Evolutionary conservation across 2,329 filamentous ascomycete species (phyloP).

Genomic region (Epicoccum sorghinum): DNA sequence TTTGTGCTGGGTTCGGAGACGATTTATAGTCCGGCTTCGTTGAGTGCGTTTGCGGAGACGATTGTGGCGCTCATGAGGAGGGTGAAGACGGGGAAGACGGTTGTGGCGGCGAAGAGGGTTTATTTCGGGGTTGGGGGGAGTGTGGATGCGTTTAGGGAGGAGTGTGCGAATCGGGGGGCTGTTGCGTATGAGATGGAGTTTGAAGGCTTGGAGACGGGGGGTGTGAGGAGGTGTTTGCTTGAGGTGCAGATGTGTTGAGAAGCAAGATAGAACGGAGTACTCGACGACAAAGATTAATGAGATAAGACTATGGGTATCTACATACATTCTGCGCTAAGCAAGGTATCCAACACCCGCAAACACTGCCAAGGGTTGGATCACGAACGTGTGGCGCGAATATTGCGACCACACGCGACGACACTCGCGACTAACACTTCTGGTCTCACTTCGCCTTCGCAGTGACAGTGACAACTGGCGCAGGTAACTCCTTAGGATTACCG

Average conservation of each 20-base stretch:
- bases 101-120: constrained; percentile 77
- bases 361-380: no score
- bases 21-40: constrained; percentile 78
- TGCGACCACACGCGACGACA: no score
- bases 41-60: constrained; percentile 71
- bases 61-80: constrained; percentile 63
- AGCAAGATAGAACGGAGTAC: not conserved
- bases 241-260: constrained; percentile 51
- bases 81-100: constrained; percentile 63
- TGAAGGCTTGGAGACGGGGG: constrained; percentile 49
- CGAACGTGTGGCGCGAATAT: no score
- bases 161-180: constrained; percentile 49
- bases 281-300: not conserved
- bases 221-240: constrained; percentile 55
- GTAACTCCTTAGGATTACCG: constrained; percentile 19
- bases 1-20: constrained; percentile 76
- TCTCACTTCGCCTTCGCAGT: constrained; percentile 17
- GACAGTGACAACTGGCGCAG: constrained; percentile 24
- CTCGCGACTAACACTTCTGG: no score
- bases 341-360: not conserved
- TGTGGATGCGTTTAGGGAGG: constrained; percentile 71
- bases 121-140: constrained; percentile 88
- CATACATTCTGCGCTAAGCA: not conserved
- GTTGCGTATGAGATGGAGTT: constrained; percentile 58
- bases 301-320: constrained; percentile 3